phyloP scores from a whole-genome alignment of 1,284 basidiomycete genomes.

The Malassezia furfur region DNA sequence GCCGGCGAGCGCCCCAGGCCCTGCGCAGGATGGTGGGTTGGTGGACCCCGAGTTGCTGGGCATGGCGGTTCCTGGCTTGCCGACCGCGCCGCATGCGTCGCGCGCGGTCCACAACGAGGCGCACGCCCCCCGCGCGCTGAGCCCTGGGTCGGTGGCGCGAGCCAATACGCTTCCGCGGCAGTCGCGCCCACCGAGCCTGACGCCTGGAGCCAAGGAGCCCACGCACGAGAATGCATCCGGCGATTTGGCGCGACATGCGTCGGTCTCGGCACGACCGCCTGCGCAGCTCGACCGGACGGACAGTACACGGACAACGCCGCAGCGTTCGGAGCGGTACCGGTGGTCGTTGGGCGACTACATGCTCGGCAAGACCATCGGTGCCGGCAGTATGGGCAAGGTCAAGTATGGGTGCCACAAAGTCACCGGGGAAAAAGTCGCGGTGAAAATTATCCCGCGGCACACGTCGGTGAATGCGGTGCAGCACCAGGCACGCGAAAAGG shows the following conservation, averaged over 20 bases:
- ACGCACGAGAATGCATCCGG: too few species aligned
- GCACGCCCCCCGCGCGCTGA: background rate
- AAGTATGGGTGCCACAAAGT: constrained; percentile 84
- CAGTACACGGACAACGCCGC: background rate
- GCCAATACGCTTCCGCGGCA: constrained; percentile 5
- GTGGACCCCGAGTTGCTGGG: constrained; percentile 13
- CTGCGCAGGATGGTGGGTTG: constrained; percentile 2
- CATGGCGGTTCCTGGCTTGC: background rate
- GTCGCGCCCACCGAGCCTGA: background rate
- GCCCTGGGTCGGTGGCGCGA: background rate
- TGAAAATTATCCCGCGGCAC: constrained; percentile 91
- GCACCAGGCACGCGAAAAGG: constrained; percentile 25
- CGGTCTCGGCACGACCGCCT: background rate
- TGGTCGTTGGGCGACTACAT: constrained; percentile 75
- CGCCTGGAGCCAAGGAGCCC: background rate
- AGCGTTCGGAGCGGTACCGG: constrained; percentile 12
- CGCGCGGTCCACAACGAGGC: background rate
- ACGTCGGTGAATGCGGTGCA: constrained; percentile 53
- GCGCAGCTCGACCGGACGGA: background rate
- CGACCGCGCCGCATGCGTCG: background rate
- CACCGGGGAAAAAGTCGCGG: constrained; percentile 90
- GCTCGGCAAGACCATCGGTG: constrained; percentile 90
- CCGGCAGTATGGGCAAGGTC: constrained; percentile 98
- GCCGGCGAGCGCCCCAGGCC: background rate
- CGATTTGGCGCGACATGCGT: background rate